Evolutionary conservation across 1,139 yeast genomes (phyloP).

Genomic region (Yamadazyma oceani): DNA sequence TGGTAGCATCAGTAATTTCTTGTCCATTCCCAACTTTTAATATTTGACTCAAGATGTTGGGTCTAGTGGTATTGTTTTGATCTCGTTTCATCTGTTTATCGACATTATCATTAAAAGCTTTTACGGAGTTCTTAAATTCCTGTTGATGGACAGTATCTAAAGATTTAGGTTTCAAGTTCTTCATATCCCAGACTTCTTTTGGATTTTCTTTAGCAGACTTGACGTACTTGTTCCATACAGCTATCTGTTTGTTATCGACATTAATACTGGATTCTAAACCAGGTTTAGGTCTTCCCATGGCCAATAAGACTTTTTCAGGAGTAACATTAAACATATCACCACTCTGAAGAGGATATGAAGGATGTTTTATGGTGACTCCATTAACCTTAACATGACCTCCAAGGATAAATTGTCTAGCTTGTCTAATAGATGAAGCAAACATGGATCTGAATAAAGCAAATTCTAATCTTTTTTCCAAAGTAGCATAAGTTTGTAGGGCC

Average conservation of each 20-base stretch:
- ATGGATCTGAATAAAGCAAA: slow-evolving; percentile 86
- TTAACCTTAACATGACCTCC: slow-evolving; percentile 86
- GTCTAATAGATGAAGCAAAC: slow-evolving; percentile 93
- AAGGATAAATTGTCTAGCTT: slow-evolving; percentile 85
- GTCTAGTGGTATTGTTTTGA: slow-evolving; percentile 46
- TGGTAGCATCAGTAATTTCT: slow-evolving; percentile 22
- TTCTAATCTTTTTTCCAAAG: slow-evolving; percentile 84
- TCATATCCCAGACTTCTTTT: slow-evolving; percentile 54
- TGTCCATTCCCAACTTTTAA: slow-evolving; percentile 22
- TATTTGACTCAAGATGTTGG: slow-evolving; percentile 45
- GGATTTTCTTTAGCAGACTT: slow-evolving; percentile 58
- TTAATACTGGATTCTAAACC: slow-evolving; percentile 63
- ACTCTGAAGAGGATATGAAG: slow-evolving; percentile 72
- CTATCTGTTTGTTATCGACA: slow-evolving; percentile 69
- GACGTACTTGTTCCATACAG: slow-evolving; percentile 74
- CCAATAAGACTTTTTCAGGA: slow-evolving; percentile 83
- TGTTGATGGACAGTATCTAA: slow-evolving; percentile 30
- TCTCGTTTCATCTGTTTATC: slow-evolving; percentile 34
- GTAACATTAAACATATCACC: slow-evolving; percentile 88
- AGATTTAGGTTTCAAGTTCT: slow-evolving; percentile 44
- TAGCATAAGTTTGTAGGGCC: slow-evolving; percentile 85
- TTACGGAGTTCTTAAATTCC: slow-evolving; percentile 19
- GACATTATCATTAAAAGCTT: slow-evolving; percentile 26
- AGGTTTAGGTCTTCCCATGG: slow-evolving; percentile 85
- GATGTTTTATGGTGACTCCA: slow-evolving; percentile 69